Evolutionary conservation across 2,329 filamentous ascomycete genomes (phyloP).

Genomic region (Talaromyces piceae): DNA sequence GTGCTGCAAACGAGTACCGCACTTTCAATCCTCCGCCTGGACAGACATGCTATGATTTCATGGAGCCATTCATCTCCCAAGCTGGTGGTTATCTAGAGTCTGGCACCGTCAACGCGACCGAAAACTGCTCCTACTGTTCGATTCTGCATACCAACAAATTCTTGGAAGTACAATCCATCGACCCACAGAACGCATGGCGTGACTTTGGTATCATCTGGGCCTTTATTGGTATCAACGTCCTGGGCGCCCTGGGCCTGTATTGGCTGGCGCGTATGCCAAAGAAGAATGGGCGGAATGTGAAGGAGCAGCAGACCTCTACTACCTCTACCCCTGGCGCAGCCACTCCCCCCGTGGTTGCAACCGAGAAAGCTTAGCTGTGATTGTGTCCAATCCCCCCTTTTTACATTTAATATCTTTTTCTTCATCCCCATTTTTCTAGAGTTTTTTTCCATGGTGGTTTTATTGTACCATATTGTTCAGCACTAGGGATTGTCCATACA

Average conservation of each 20-base stretch:
- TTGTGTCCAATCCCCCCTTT: no score
- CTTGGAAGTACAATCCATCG: conserved; percentile 41
- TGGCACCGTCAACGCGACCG: conserved; percentile 51
- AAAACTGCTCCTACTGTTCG: conserved; percentile 49
- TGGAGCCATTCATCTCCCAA: conserved; percentile 47
- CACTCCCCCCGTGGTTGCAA: not conserved
- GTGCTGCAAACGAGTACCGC: conserved; percentile 28
- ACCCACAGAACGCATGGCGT: conserved; percentile 42
- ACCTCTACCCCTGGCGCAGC: not conserved
- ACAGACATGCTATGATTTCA: conserved; percentile 58
- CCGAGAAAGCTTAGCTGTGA: not conserved
- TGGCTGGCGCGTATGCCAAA: conserved; percentile 47
- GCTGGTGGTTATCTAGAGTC: conserved; percentile 48
- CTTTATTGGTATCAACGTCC: conserved; percentile 46
- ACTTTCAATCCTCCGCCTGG: conserved; percentile 41
- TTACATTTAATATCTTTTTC: not conserved
- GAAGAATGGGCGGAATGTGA: conserved; percentile 4
- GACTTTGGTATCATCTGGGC: conserved; percentile 50
- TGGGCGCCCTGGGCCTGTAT: conserved; percentile 45
- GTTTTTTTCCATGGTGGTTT: not conserved
- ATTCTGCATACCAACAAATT: conserved; percentile 41
- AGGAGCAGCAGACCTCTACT: not conserved
- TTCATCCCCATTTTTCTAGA: not conserved
- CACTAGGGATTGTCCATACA: not conserved
- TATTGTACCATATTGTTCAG: not conserved